phyloP scores from a whole-genome alignment of 441 rosid genomes.

The Gossypium lobatum region DNA sequence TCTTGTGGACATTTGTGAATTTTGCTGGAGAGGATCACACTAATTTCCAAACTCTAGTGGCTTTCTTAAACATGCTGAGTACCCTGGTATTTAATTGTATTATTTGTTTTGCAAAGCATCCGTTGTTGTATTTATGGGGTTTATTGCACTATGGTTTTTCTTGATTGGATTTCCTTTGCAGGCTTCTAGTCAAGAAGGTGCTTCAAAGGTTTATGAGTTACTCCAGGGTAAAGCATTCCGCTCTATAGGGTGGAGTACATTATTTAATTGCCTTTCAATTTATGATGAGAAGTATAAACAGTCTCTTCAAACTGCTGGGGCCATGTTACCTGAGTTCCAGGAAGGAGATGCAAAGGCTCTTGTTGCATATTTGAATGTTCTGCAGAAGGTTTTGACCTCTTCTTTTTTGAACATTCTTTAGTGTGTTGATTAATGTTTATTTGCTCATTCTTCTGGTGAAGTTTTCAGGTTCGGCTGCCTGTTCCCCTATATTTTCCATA shows the following conservation, averaged over 20 bases:
- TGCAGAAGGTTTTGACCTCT: constrained; percentile 70
- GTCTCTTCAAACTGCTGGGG: constrained; percentile 80
- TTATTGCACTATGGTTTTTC: constrained; percentile 16
- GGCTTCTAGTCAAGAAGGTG: constrained; percentile 97
- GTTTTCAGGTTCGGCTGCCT: not conserved
- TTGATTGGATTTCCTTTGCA: constrained; percentile 28
- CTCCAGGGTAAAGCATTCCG: constrained; percentile 88
- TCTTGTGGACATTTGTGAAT: constrained; percentile 94
- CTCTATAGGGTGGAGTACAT: constrained; percentile 88
- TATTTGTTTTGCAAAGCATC: constrained; percentile 13
- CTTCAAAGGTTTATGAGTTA: constrained; percentile 84
- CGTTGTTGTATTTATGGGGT: constrained; percentile 6
- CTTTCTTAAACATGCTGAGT: constrained; percentile 89
- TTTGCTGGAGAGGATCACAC: constrained; percentile 99
- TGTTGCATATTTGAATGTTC: constrained; percentile 92
- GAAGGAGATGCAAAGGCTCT: constrained; percentile 98
- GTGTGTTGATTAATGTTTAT: not conserved
- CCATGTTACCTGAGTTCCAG: constrained; percentile 83
- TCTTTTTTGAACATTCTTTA: not conserved
- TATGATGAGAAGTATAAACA: constrained; percentile 92
- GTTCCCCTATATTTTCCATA: not conserved
- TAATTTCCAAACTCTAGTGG: constrained; percentile 87
- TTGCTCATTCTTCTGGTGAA: not conserved
- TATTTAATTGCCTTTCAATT: constrained; percentile 78
- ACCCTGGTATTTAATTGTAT: constrained; percentile 67